These are phyloP conservation scores for Neurospora pannonica DNA, from an alignment of 495 filamentous ascomycete genomes.

Conservation along the genomic window DNA sequence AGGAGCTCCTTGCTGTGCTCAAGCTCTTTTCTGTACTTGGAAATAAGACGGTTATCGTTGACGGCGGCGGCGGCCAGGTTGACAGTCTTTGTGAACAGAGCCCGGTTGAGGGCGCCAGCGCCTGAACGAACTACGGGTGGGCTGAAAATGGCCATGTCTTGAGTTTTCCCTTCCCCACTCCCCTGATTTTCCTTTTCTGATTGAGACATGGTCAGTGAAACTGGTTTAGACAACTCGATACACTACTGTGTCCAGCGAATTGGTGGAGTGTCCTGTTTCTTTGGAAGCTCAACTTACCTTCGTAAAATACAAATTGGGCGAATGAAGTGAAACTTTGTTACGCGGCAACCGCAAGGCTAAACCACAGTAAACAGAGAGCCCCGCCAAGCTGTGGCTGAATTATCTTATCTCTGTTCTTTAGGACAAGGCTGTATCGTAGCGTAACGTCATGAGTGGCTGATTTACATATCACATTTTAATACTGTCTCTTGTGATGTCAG, in stretches of 20 bases:
- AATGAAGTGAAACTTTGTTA: constrained; percentile 1
- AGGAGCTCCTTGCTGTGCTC: constrained; percentile 50
- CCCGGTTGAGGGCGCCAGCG: constrained; percentile 63
- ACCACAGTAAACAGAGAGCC: neutral
- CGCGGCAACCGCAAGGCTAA: neutral
- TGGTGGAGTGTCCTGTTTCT: neutral
- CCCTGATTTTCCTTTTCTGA: neutral
- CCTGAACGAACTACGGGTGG: constrained; percentile 68
- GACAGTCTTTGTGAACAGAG: constrained; percentile 68
- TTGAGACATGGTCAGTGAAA: neutral
- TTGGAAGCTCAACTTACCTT: neutral
- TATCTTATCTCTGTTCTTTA: neutral
- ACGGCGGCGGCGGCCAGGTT: constrained; percentile 72
- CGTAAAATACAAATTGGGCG: neutral
- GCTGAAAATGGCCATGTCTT: constrained; percentile 46
- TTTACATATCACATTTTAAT: neutral
- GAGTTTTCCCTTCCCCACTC: neutral
- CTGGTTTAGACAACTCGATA: constrained; percentile 10
- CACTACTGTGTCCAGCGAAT: constrained; percentile 58
- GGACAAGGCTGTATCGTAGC: neutral
- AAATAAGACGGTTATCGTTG: constrained; percentile 60
- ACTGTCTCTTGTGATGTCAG: neutral
- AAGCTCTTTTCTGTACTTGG: constrained; percentile 52
- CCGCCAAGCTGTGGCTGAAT: neutral
- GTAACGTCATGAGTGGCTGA: neutral